These are phyloP conservation scores for Trametes meyenii DNA, from an alignment of 768 basidiomycete genomes.

Conservation along the genomic window DNA sequence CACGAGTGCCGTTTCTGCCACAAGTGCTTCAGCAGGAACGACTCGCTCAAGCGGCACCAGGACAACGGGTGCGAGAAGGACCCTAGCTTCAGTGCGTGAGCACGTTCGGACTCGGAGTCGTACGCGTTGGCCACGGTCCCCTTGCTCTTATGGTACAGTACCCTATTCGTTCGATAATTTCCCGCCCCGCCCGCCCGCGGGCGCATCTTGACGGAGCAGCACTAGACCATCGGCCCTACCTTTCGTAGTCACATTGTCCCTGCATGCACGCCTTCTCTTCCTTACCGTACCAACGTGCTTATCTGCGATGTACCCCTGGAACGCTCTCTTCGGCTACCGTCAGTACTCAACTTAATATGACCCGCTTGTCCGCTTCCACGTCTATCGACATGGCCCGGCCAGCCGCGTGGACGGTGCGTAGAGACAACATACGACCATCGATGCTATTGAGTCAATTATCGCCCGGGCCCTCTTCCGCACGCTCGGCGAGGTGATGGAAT, in stretches of 20 bases:
- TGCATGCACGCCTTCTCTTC: conserved; percentile 1
- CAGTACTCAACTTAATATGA: conserved; percentile 14
- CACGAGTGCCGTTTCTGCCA: conserved; percentile 75
- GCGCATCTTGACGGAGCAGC: conserved; percentile 7
- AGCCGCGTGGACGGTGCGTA: neutral
- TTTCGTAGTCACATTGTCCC: conserved; percentile 1
- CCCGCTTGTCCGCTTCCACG: neutral
- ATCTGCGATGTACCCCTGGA: neutral
- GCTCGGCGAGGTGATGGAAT: neutral
- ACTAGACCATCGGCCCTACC: neutral
- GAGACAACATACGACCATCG: neutral
- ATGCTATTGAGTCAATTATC: too few relatives aligned
- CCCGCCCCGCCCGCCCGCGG: neutral
- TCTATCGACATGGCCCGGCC: neutral
- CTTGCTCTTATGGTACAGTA: conserved; percentile 10
- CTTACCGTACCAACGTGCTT: conserved; percentile 12
- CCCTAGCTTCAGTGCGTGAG: conserved; percentile 37
- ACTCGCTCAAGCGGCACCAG: conserved; percentile 80
- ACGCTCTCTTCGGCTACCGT: conserved; percentile 15
- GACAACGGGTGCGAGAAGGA: conserved; percentile 81
- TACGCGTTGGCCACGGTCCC: neutral
- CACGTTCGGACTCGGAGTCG: neutral
- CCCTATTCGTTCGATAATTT: conserved; percentile 13
- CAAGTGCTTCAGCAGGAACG: conserved; percentile 78
- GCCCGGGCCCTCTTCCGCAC: too few relatives aligned